Conservation (phyloP, 2,329 filamentous ascomycete genomes). For the Erysiphe pulchra region DNA sequence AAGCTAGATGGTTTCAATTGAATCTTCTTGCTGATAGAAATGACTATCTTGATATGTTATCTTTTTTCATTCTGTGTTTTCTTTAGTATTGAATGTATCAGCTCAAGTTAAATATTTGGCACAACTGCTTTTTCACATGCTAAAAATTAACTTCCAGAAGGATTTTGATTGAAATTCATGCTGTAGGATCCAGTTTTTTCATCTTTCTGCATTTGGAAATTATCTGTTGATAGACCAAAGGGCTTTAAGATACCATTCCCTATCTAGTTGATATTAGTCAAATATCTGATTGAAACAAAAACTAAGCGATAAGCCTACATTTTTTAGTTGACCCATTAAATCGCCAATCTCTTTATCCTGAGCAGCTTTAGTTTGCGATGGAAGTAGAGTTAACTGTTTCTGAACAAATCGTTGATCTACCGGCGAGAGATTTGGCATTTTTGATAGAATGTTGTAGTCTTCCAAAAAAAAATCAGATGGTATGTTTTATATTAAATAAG, state of each 20-base stretch:
- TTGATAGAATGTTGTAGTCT: slow-evolving; percentile 48
- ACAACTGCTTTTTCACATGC: no score
- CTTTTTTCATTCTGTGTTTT: no score
- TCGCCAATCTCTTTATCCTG: slow-evolving; percentile 76
- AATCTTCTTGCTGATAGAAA: no score
- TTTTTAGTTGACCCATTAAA: slow-evolving; percentile 94
- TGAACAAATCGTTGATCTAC: slow-evolving; percentile 44
- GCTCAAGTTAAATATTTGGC: no score
- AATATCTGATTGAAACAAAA: neutral
- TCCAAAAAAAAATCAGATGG: neutral
- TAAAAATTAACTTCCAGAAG: neutral
- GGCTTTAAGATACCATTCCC: slow-evolving; percentile 82
- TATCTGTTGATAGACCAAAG: slow-evolving; percentile 81
- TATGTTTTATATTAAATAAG: neutral
- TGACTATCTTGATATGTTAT: no score
- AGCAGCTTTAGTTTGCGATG: slow-evolving; percentile 44
- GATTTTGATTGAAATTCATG: slow-evolving; percentile 44
- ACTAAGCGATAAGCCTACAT: slow-evolving; percentile 20
- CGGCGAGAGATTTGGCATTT: slow-evolving; percentile 31
- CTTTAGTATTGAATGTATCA: no score
- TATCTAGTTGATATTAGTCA: slow-evolving; percentile 20
- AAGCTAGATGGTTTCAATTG: no score
- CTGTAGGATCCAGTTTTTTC: slow-evolving; percentile 77
- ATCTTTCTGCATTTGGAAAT: slow-evolving; percentile 85
- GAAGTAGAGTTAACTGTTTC: slow-evolving; percentile 37